Conservation (phyloP, 257 asterid species). For the Haberlea rhodopensis region DNA sequence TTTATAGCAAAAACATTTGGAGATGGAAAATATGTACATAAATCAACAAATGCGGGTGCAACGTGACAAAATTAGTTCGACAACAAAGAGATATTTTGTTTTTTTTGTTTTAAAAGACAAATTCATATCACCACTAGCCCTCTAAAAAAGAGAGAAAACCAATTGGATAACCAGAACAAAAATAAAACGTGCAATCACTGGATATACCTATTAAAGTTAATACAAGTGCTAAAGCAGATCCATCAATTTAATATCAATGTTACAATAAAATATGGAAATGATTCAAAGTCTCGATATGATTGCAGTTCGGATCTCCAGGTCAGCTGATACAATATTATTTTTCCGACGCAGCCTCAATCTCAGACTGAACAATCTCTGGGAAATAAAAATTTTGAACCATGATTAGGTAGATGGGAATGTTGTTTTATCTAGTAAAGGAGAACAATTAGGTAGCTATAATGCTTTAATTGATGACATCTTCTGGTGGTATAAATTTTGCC, state of each 20-base stretch:
- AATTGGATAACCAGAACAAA: too few relatives aligned
- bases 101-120: too few relatives aligned
- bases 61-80: too few relatives aligned
- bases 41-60: too few relatives aligned
- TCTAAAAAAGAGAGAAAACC: too few relatives aligned
- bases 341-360: neutral
- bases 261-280: neutral
- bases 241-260: too few relatives aligned
- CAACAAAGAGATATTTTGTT: too few relatives aligned
- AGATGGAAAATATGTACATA: too few relatives aligned
- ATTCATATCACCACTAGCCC: too few relatives aligned
- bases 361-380: neutral
- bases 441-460: neutral
- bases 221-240: neutral
- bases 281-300: neutral
- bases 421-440: neutral
- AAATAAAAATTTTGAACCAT: neutral
- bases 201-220: too few relatives aligned
- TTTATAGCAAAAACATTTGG: too few relatives aligned
- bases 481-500: constrained; percentile 7
- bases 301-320: neutral
- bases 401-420: constrained; percentile 16
- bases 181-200: too few relatives aligned
- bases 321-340: constrained; percentile 1
- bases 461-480: constrained; percentile 6